These are phyloP conservation scores for Paralagenidium karlingii DNA, from an alignment of 352 stramenopile genomes.

Conservation along the genomic window DNA sequence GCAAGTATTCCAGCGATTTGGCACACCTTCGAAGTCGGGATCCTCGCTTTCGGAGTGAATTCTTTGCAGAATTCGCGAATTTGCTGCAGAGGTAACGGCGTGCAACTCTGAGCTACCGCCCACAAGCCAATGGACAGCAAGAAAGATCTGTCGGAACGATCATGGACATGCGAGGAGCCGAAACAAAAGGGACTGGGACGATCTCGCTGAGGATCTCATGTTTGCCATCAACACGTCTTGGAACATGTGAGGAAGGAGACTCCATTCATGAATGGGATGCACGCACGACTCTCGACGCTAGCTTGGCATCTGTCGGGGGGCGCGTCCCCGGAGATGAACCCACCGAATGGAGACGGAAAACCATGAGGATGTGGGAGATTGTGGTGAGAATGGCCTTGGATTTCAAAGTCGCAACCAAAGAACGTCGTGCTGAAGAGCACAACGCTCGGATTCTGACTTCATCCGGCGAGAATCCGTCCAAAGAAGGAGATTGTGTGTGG, in stretches of 20 bases:
- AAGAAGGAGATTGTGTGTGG: slow-evolving; percentile 6
- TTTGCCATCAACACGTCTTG: slow-evolving; percentile 10
- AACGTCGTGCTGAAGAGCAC: background rate
- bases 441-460: too few relatives aligned
- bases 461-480: background rate
- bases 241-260: slow-evolving; percentile 5
- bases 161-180: too few relatives aligned
- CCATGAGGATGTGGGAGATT: slow-evolving; percentile 2
- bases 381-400: background rate
- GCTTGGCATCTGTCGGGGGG: background rate
- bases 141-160: slow-evolving; percentile 4
- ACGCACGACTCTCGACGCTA: slow-evolving; percentile 1
- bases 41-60: slow-evolving; percentile 7
- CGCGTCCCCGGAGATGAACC: background rate
- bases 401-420: slow-evolving; percentile 1
- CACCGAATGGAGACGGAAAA: slow-evolving; percentile 4
- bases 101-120: slow-evolving; percentile 4
- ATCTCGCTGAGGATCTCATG: slow-evolving; percentile 10
- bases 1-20: slow-evolving; percentile 4
- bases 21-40: slow-evolving; percentile 1
- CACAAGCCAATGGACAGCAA: slow-evolving; percentile 7
- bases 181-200: too few relatives aligned
- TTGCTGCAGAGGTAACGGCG: slow-evolving; percentile 1
- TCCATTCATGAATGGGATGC: slow-evolving; percentile 10
- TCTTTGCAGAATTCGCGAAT: slow-evolving; percentile 3